Evolutionary conservation across 768 basidiomycete genomes (phyloP).

Genomic region (Strobilomyces echinocephalus): DNA sequence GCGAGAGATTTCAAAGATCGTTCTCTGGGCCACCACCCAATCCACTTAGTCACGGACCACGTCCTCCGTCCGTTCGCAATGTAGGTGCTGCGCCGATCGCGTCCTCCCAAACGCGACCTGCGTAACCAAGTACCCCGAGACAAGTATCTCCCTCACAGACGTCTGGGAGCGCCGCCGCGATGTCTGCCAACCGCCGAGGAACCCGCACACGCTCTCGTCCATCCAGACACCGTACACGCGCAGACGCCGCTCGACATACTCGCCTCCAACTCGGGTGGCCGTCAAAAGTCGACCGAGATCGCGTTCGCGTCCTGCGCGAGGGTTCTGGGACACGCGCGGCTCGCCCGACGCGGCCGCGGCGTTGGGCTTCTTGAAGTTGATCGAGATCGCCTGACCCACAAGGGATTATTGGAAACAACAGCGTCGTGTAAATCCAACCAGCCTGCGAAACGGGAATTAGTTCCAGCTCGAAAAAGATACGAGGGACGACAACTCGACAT

Average conservation of each 20-base stretch:
- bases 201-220: no score
- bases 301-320: not conserved
- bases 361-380: slow-evolving; percentile 3
- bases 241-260: not conserved
- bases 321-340: not conserved
- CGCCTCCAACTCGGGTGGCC: not conserved
- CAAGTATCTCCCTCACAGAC: no score
- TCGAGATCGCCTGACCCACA: slow-evolving; percentile 1
- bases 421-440: not conserved
- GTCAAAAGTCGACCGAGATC: not conserved
- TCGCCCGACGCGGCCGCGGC: not conserved
- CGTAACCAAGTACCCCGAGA: no score
- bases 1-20: no score
- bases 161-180: no score
- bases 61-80: not conserved
- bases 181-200: no score
- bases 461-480: not conserved
- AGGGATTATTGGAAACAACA: not conserved
- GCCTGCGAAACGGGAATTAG: not conserved
- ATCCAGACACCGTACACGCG: no score
- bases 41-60: no score
- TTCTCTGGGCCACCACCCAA: no score
- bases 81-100: no score
- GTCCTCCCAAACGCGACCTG: no score
- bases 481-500: not conserved